Evolutionary conservation across 345 rosid species (phyloP).

Genomic region (thale cress (Arabidopsis thaliana)): DNA sequence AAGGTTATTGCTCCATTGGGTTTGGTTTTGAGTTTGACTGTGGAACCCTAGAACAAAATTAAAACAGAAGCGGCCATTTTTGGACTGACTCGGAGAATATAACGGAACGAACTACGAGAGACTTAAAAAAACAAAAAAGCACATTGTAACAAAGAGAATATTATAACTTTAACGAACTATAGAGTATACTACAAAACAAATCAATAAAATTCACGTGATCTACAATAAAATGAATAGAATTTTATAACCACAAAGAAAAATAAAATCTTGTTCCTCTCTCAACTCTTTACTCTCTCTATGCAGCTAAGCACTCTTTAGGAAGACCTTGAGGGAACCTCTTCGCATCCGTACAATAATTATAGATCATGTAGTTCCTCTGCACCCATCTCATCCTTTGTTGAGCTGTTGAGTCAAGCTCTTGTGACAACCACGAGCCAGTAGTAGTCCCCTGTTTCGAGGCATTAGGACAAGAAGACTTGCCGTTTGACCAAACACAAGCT

Average conservation of each 20-base stretch:
- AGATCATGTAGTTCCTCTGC: slow-evolving; percentile 62
- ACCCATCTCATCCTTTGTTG: slow-evolving; percentile 62
- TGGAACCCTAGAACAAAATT: not conserved
- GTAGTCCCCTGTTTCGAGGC: slow-evolving; percentile 18
- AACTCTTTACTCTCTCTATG: slow-evolving; percentile 24
- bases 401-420: slow-evolving; percentile 54
- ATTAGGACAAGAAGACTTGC: slow-evolving; percentile 45
- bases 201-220: slow-evolving; percentile 33
- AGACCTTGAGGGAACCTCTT: slow-evolving; percentile 64
- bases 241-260: not conserved
- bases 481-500: slow-evolving; percentile 59
- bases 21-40: not conserved
- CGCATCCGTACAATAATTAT: slow-evolving; percentile 58
- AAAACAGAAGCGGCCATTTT: slow-evolving; percentile 13
- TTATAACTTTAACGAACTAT: slow-evolving; percentile 19
- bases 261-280: not conserved
- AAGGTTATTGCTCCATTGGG: not conserved
- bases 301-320: slow-evolving; percentile 57
- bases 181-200: slow-evolving; percentile 19
- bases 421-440: slow-evolving; percentile 45
- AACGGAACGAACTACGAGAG: slow-evolving; percentile 25
- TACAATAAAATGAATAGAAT: slow-evolving; percentile 33
- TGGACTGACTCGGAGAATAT: slow-evolving; percentile 6
- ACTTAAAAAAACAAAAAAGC: not conserved
- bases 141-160: slow-evolving; percentile 7